Percentiles rank a stretch among this genome's conserved stretches.
phyloP scores from a whole-genome alignment of 2,329 filamentous ascomycete species.

The Anthostomella pinea region DNA sequence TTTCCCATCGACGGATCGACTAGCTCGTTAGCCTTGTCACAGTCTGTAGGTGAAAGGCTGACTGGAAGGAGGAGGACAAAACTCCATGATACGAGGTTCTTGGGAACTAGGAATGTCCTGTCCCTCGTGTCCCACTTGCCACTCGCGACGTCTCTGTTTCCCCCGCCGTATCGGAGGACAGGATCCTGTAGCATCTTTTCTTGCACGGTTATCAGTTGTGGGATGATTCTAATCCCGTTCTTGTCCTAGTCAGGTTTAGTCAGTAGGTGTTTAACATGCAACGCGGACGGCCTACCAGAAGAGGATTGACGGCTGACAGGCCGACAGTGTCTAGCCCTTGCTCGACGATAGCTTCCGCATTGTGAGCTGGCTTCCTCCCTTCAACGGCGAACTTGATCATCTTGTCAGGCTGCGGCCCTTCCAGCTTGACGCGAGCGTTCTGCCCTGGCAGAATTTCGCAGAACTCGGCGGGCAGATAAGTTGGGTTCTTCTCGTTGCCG shows the following conservation, averaged over 20 bases:
- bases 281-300: conserved; percentile 32
- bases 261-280: conserved; percentile 3
- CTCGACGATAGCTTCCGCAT: conserved; percentile 53
- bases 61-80: too few species aligned
- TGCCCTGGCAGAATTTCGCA: conserved; percentile 57
- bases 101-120: neutral
- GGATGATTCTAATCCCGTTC: conserved; percentile 40
- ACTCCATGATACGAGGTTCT: too few species aligned
- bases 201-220: conserved; percentile 7
- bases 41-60: too few species aligned
- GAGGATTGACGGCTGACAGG: conserved; percentile 37
- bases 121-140: conserved; percentile 13
- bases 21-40: too few species aligned
- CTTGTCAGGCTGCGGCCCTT: conserved; percentile 47
- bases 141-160: neutral
- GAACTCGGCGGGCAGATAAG: conserved; percentile 57
- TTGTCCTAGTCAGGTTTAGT: conserved; percentile 28
- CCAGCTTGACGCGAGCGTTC: conserved; percentile 47
- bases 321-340: conserved; percentile 50
- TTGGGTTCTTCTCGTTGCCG: conserved; percentile 49
- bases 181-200: conserved; percentile 7
- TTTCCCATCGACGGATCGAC: too few species aligned
- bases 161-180: conserved; percentile 1
- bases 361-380: conserved; percentile 49
- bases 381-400: conserved; percentile 64